These are phyloP conservation scores for Fagopyrum esculentum DNA, from an alignment of 148 eudicot species.

Conservation along the genomic window DNA sequence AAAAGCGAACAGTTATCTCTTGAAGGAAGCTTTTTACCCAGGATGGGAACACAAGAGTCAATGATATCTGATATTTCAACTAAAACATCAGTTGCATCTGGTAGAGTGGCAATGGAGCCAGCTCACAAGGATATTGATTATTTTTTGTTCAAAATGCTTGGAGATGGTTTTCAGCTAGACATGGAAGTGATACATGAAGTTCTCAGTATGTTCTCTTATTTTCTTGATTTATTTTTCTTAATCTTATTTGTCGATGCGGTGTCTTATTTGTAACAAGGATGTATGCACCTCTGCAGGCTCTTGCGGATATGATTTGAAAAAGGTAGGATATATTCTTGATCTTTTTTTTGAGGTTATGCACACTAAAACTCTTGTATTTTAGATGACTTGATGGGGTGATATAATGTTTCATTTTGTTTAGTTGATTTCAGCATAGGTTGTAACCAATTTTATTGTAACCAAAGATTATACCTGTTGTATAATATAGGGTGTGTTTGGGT, in stretches of 20 bases:
- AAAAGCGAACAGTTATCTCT: too few relatives aligned
- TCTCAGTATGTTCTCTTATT: constrained; percentile 40
- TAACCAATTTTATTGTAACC: neutral
- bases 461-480: neutral
- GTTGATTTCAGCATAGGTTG: neutral
- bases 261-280: neutral
- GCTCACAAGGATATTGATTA: constrained; percentile 36
- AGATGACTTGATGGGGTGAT: neutral
- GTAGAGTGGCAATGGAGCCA: neutral
- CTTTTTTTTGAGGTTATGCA: constrained; percentile 9
- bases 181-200: constrained; percentile 50
- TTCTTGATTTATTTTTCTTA: neutral
- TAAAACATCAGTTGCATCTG: neutral
- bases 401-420: neutral
- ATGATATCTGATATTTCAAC: neutral
- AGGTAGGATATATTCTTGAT: constrained; percentile 25
- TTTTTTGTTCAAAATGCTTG: constrained; percentile 68
- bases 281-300: constrained; percentile 45
- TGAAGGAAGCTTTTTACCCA: too few relatives aligned
- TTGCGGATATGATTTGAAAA: constrained; percentile 60
- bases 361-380: neutral
- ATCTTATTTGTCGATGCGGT: neutral
- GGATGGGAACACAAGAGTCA: neutral
- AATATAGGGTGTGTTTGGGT: too few relatives aligned
- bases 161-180: constrained; percentile 64